Base-by-base conservation (phyloP, 371 early-diverging fungal species). In the Basidiobolus meristosporus region DNA sequence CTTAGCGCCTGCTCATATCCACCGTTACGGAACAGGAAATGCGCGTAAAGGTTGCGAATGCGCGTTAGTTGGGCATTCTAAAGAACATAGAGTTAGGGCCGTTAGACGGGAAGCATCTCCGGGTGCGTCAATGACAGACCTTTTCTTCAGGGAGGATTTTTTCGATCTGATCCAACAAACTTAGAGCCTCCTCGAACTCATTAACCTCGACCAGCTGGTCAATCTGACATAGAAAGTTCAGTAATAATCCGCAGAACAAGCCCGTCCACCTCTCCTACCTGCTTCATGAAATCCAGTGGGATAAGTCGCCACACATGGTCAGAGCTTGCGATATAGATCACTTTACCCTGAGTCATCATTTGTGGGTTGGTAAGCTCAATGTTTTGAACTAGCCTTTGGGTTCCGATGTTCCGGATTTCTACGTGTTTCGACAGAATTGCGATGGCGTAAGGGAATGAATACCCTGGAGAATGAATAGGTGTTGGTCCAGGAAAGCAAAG, bases 251-350 rank as follows among this genome's bases (percentile, higher is more conserved):
- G 17, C 21, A 29, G 23, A 10, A 46, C 38, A 33, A 28, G n/a
- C 31, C 21, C 16, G 17, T 26, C 30, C 9, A 17, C 31, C 38
- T 33, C 19, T 12, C n/a, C 38, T 51, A 82, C 87, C 64, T 91
- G 92, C 21, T 82, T 77, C n/a, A 82, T 77, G 40, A 88, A 86
- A 43, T 82, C 85, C 30, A 70, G 61, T 0, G 88, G 83, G 9
- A 84, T 66, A 3, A 93, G 65, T 17, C 90, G 73, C 84, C 90
- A 90, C 2, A 89, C 72, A 26, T 77, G 77, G 17, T 63, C 65
- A 7, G 51, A 41, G 37, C 82, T 89, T 4, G 88, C 72, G 16
- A 85, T 76, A 51, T 81, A 82, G 18, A 88, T 65, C 7, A 80
- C 67, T 46, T 73, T 67, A 40, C 82, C 70, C 51, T 75, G 68